Base-by-base conservation (phyloP, 768 basidiomycete species). In the Cyclocybe aegerita region DNA sequence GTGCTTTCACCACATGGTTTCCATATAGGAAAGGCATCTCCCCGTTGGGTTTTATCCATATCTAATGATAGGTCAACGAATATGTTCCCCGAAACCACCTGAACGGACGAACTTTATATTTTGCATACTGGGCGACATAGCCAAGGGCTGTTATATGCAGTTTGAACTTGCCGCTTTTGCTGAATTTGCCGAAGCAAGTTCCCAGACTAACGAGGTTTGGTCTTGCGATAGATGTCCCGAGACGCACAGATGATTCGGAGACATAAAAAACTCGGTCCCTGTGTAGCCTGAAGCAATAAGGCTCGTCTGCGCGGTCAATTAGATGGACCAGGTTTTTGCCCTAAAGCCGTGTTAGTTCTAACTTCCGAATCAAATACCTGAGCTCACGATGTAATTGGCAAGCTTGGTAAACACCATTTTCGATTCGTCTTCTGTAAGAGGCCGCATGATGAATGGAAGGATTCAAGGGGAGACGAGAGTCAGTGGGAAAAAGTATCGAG, bases 11-110 rank as follows among this genome's bases (percentile, higher is more conserved):
- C 52, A 98, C 87, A 72, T 99, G 95, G 65, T 99, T 99, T 49
- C 97, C 97, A 63, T 99, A 99, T 34, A 99, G 73, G 79, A 96
- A 99, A 1, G 97, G 97, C 88, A 99, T 96, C 72, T 99, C 97
- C 63, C 97, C 97, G 57, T 98, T 96, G 17, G 95, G 88, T 69
- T 99, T 99, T 66, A 99, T 93, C 97, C 97, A 99, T 12, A 98
- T 82, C 96, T 98, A 52, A 23, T 5, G 23, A 5, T 5, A 3
- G 23, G 23, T 23, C 23, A 23, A 23, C 5, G 23, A 23, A 23
- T 23, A 23, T 23, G 23, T 23, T 23, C 23, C 3, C 23, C 4
- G 5, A 23, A 23, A 23, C 23, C 23, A 23, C 23, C 23, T 23
- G 23, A 23, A 23, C 8, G 40, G 9, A 50, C 73, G 47, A 54